These are phyloP conservation scores for Termitomyces sp. DNA, from an alignment of 768 basidiomycete species.

Conservation along the genomic window DNA sequence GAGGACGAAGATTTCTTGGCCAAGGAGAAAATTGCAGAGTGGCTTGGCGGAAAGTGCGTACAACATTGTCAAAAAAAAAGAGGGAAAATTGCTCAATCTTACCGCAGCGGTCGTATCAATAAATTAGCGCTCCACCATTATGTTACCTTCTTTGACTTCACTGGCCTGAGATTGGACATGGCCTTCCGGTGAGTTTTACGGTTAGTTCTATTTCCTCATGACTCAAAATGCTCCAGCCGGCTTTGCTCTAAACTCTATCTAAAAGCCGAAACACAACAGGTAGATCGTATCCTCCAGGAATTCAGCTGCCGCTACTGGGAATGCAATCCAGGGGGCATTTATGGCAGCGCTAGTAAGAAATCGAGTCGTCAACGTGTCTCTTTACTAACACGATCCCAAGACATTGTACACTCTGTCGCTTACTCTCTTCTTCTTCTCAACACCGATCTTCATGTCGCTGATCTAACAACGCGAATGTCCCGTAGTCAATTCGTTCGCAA, in stretches of 20 bases:
- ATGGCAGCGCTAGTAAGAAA: slow-evolving; percentile 76
- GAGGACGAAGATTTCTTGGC: slow-evolving; percentile 82
- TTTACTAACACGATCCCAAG: slow-evolving; percentile 30
- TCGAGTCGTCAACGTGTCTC: slow-evolving; percentile 1
- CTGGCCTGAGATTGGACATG: slow-evolving; percentile 71
- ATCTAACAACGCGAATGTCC: slow-evolving; percentile 85
- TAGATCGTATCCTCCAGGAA: slow-evolving; percentile 91
- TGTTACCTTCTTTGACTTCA: slow-evolving; percentile 86
- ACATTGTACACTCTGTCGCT: slow-evolving; percentile 90
- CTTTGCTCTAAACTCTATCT: slow-evolving; percentile 90
- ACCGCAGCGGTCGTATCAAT: slow-evolving; percentile 65
- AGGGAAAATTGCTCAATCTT: slow-evolving; percentile 7
- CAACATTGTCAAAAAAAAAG: background rate
- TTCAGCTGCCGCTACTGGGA: slow-evolving; percentile 91
- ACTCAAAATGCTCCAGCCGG: slow-evolving; percentile 39
- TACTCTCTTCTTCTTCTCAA: slow-evolving; percentile 93
- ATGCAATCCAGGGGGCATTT: slow-evolving; percentile 78
- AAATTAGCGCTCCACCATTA: slow-evolving; percentile 72
- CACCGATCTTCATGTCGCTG: slow-evolving; percentile 96
- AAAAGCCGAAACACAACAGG: slow-evolving; percentile 96
- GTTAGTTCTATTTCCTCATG: background rate
- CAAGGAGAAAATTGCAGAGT: slow-evolving; percentile 93
- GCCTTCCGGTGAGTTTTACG: slow-evolving; percentile 69
- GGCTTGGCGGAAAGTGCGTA: slow-evolving; percentile 88
- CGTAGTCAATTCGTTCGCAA: slow-evolving; percentile 88